Evolutionary conservation across 345 rosid species (phyloP).

Genomic region (Firmiana major): DNA sequence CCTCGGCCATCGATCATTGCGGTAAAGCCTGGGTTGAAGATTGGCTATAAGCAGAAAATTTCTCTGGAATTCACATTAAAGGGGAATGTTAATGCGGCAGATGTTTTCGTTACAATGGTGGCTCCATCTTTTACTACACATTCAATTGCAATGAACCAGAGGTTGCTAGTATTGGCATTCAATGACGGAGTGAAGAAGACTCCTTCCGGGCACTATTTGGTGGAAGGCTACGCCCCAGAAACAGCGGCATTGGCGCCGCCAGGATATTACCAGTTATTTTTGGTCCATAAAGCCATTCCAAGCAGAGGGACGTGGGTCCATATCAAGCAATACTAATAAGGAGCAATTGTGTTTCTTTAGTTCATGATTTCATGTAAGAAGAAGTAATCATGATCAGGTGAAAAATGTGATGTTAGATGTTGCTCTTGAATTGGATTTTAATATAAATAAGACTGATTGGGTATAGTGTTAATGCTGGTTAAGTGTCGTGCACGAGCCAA

Average conservation of each 20-base stretch:
- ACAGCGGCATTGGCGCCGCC: conserved; percentile 41
- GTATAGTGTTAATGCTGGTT: neutral
- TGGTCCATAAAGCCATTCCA: conserved; percentile 39
- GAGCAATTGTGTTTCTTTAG: neutral
- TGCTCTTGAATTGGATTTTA: neutral
- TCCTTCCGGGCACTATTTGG: neutral
- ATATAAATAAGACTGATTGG: neutral
- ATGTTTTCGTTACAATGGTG: conserved; percentile 35
- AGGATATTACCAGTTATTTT: conserved; percentile 38
- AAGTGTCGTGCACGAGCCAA: neutral
- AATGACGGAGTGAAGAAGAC: neutral
- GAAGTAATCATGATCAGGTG: neutral
- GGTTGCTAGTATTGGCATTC: conserved; percentile 44
- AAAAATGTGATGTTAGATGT: neutral
- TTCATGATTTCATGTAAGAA: neutral
- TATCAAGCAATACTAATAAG: conserved; percentile 5
- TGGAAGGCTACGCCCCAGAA: conserved; percentile 22
- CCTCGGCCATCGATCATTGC: conserved; percentile 22
- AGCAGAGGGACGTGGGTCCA: conserved; percentile 40
- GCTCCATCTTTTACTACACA: conserved; percentile 62
- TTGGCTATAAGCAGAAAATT: conserved; percentile 24
- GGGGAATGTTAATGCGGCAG: neutral
- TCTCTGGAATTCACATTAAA: conserved; percentile 19
- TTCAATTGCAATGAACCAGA: conserved; percentile 61
- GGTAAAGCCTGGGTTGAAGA: conserved; percentile 8